Evolutionary conservation across 805 yeast species (phyloP).

Genomic region (Yarrowia deformans): DNA sequence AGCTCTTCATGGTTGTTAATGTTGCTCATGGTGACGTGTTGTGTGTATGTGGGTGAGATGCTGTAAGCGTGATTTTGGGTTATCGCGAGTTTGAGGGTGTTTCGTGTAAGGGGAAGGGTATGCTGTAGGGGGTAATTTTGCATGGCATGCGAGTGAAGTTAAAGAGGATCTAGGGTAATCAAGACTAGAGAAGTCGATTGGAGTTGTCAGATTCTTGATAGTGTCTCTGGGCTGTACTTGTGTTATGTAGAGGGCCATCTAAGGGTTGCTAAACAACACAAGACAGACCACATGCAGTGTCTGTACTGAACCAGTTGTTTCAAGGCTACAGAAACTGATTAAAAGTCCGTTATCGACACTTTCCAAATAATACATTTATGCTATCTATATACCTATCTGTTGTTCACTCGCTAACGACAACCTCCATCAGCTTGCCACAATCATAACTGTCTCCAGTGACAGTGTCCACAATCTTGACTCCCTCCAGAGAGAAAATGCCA

Average conservation of each 20-base stretch:
- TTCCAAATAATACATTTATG: not conserved
- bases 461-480: slow-evolving; percentile 69
- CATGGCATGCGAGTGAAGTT: not conserved
- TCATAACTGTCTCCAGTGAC: slow-evolving; percentile 71
- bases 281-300: too few species aligned
- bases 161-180: not conserved
- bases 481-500: slow-evolving; percentile 71
- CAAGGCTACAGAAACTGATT: too few species aligned
- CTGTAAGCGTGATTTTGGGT: slow-evolving; percentile 16
- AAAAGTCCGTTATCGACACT: too few species aligned
- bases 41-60: not conserved
- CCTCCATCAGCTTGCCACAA: slow-evolving; percentile 73
- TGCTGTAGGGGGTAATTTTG: not conserved
- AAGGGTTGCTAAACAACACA: too few species aligned
- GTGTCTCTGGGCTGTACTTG: not conserved
- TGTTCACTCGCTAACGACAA: slow-evolving; percentile 55
- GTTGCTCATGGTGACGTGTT: slow-evolving; percentile 36
- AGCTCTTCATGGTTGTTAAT: slow-evolving; percentile 29
- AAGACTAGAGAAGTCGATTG: not conserved
- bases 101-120: not conserved
- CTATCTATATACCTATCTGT: not conserved
- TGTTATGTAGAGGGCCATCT: too few species aligned
- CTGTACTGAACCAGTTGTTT: too few species aligned
- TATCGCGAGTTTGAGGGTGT: slow-evolving; percentile 1
- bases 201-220: not conserved